Evolutionary conservation across 306 rosid genomes (phyloP).

Genomic region (Castanea sativa): DNA sequence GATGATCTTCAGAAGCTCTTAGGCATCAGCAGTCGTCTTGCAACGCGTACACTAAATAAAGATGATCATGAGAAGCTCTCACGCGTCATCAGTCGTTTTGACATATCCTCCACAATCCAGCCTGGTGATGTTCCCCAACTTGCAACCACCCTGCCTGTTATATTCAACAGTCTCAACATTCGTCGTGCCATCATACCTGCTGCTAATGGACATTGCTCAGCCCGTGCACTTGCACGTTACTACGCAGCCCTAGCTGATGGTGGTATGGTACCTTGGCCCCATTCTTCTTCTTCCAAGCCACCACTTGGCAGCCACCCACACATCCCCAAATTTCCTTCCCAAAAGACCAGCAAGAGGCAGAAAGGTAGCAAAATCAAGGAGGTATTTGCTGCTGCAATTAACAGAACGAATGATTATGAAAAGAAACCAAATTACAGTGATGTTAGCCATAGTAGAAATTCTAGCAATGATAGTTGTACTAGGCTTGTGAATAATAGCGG

Average conservation of each 20-base stretch:
- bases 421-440: conserved; percentile 23
- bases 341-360: conserved; percentile 34
- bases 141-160: conserved; percentile 44
- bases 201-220: conserved; percentile 92
- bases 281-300: conserved; percentile 66
- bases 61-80: no score
- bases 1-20: conserved; percentile 56
- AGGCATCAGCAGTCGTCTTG: conserved; percentile 34
- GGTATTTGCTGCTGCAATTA: conserved; percentile 17
- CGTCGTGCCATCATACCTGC: conserved; percentile 95
- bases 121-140: conserved; percentile 47
- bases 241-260: conserved; percentile 87
- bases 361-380: conserved; percentile 35
- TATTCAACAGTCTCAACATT: conserved; percentile 63
- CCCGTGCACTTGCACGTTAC: conserved; percentile 94
- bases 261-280: conserved; percentile 79
- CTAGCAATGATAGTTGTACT: conserved; percentile 16
- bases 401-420: conserved; percentile 6
- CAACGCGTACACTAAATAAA: no score
- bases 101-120: conserved; percentile 75
- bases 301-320: conserved; percentile 90
- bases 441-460: conserved; percentile 16
- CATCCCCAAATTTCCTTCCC: conserved; percentile 58
- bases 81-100: not conserved
- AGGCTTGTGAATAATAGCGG: conserved; percentile 24